Conservation (phyloP, 805 yeast species). For the Yarrowia divulgata region DNA sequence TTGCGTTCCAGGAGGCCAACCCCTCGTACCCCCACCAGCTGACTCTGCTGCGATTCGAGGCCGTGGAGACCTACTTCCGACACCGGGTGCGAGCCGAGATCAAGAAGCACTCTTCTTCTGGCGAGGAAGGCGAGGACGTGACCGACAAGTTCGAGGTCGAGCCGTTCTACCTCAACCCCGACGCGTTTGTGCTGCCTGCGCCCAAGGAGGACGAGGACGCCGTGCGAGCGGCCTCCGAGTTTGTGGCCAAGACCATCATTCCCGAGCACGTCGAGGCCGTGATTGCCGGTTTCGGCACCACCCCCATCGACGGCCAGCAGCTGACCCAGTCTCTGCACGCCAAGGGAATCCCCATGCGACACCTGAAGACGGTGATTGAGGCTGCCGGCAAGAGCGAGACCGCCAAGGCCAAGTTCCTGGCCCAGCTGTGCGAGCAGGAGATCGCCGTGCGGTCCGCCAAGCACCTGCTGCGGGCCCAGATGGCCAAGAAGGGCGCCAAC, state of each 20-base stretch:
- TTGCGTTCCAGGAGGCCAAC: conserved; percentile 69
- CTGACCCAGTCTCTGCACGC: conserved; percentile 73
- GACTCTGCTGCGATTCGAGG: conserved; percentile 81
- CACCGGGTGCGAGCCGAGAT: conserved; percentile 65
- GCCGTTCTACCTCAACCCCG: conserved; percentile 75
- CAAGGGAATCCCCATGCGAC: conserved; percentile 87
- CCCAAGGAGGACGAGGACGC: conserved; percentile 62
- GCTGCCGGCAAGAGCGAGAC: conserved; percentile 49
- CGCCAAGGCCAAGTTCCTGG: conserved; percentile 52
- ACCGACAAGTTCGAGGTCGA: conserved; percentile 44
- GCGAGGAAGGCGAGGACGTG: conserved; percentile 50
- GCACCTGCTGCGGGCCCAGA: conserved; percentile 66
- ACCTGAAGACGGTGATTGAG: conserved; percentile 70
- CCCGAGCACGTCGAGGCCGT: conserved; percentile 68
- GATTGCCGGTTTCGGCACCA: conserved; percentile 56
- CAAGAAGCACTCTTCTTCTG: conserved; percentile 51
- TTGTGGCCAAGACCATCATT: conserved; percentile 64
- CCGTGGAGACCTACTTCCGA: conserved; percentile 90
- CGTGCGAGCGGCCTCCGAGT: conserved; percentile 73
- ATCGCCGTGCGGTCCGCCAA: conserved; percentile 82
- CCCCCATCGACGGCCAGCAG: conserved; percentile 85
- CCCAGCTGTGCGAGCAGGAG: conserved; percentile 66
- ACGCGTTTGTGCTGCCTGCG: conserved; percentile 61
- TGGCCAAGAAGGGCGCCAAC: conserved; percentile 55
- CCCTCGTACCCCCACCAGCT: conserved; percentile 82